Evolutionary conservation across 2,329 filamentous ascomycete species (phyloP), one percentile per base, ranked within the genome.

Genomic region (Ceratocystis ficicola): DNA sequence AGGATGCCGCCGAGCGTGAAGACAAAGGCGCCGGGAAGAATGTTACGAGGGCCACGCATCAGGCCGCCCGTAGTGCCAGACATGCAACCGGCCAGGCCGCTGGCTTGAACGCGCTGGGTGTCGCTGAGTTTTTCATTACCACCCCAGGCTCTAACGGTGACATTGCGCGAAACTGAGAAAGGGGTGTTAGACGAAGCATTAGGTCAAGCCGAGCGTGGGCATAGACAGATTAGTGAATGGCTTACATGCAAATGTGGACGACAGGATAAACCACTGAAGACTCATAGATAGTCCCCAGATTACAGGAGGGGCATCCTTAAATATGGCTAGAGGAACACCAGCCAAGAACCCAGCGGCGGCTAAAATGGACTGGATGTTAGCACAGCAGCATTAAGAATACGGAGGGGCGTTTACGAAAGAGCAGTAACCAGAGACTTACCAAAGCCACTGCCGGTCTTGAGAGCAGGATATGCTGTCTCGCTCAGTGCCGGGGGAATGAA

Each of bases 241-340:
- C 83, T 72, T 78, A 86, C 87, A 86, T 80, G 63, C 30, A 59
- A 67, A 67, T 46, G 63, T 62, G 8, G 66, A 36, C 6, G 62
- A 62, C 5, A 95, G 80, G 52, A 83, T 81, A 74, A 90, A 90
- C 83, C 89, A 96, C 76, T 95, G 90, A 50, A 89, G 78, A 20
- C 89, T 88, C 25, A 87, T 86, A 46, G 86, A 81, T 12, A 87
- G 70, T 0, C 89, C 86, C 75, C 90, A 93, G 5, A 93, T 75
- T 1, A 84, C 80, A 3, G 89, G 86, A 15, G 82, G 83, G 25
- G 78, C 80, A 20, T 87, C 86, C 67, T 85, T 82, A 61, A 92
- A 74, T 60, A 95, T 86, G 32, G 90, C 91, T 44, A 82, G 81
- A 62, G 86, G 82, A 63, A 87, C 86, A 44, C 87, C 88, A 64